Evolutionary conservation across 345 rosid genomes (phyloP).

Genomic region (Limnanthes douglasii): DNA sequence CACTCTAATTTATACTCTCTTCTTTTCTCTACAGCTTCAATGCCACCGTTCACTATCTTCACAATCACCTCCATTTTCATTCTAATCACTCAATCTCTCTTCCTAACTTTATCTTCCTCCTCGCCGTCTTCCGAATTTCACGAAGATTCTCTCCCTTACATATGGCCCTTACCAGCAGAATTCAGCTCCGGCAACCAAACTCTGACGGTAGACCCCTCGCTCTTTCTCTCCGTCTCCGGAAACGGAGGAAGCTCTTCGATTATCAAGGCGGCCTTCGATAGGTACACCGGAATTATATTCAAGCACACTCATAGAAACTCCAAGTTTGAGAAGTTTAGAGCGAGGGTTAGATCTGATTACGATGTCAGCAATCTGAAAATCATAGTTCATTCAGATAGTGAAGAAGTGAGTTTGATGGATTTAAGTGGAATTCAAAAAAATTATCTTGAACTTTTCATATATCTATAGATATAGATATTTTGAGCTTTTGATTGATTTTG

Average conservation of each 20-base stretch:
- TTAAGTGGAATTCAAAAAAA: background rate
- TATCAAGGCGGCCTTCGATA: slow-evolving; percentile 47
- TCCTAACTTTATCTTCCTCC: slow-evolving; percentile 9
- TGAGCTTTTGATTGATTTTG: background rate
- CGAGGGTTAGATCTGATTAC: slow-evolving; percentile 20
- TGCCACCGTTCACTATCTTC: too few relatives aligned
- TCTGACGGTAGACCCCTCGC: slow-evolving; percentile 51
- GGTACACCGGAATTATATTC: slow-evolving; percentile 56
- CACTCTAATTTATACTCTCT: background rate
- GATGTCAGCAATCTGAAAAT: slow-evolving; percentile 46
- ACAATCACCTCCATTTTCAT: too few relatives aligned
- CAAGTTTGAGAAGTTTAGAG: slow-evolving; percentile 14
- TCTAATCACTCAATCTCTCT: background rate
- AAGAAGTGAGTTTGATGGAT: slow-evolving; percentile 34
- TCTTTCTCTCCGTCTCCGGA: slow-evolving; percentile 34
- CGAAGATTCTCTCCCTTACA: slow-evolving; percentile 25
- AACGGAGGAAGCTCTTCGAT: slow-evolving; percentile 36
- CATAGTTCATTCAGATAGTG: slow-evolving; percentile 41
- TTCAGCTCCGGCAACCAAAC: slow-evolving; percentile 40
- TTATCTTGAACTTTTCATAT: too few relatives aligned
- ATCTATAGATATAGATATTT: background rate
- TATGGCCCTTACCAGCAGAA: slow-evolving; percentile 78
- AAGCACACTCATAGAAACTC: slow-evolving; percentile 20
- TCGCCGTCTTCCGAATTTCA: background rate
- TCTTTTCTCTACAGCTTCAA: too few relatives aligned